Base-by-base conservation (phyloP, 78 protist genomes). In the Capsaspora owczarzaki region DNA sequence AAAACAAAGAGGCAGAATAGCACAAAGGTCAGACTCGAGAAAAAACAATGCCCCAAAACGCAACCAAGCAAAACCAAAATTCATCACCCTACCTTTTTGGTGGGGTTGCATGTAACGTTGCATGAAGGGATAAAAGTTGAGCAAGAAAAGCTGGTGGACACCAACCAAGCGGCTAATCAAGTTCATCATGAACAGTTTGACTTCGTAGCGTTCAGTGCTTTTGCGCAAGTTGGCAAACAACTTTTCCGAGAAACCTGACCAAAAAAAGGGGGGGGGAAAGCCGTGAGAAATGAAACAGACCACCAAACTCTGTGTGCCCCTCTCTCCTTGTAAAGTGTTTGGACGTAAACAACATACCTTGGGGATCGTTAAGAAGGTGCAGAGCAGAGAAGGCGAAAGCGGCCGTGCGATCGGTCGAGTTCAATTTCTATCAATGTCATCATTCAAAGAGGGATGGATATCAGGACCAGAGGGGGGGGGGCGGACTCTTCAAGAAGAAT, bases 71-170 rank as follows among this genome's bases (percentile, higher is more conserved):
- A n/a, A n/a, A n/a, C n/a, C n/a, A n/a, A n/a, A n/a, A n/a, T n/a
- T n/a, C n/a, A n/a, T n/a, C 8, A 0, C 25, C 79, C 20, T 31
- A 78, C 81, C 82, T 72, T 84, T 41, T 82, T 95, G 96, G 72
- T 85, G 75, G 23, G 98, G 96, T 78, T 82, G 87, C 25, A 93
- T 6, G 83, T 92, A 93, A 29, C 78, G 61, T 61, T 86, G 90
- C 33, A 93, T 35, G 87, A 42, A 93, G 33, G 94, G 90, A 82
- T 93, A 95, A 77, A 91, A 91, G 87, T 85, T 81, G 47, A 88
- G 89, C 63, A 93, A 49, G 12, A 90, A 22, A 53, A 95, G 72
- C 76, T 93, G 79, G 82, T 95, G 95, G 43, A 60, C 68, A 35
- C 76, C 79, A 16, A 95, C 71, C 51, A 92, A 41, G 40, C 95